Percentiles rank a stretch among this genome's conserved stretches.
These are phyloP conservation scores for Arthrobotrys megalospora DNA, from an alignment of 2,329 filamentous ascomycete genomes.

Conservation along the genomic window DNA sequence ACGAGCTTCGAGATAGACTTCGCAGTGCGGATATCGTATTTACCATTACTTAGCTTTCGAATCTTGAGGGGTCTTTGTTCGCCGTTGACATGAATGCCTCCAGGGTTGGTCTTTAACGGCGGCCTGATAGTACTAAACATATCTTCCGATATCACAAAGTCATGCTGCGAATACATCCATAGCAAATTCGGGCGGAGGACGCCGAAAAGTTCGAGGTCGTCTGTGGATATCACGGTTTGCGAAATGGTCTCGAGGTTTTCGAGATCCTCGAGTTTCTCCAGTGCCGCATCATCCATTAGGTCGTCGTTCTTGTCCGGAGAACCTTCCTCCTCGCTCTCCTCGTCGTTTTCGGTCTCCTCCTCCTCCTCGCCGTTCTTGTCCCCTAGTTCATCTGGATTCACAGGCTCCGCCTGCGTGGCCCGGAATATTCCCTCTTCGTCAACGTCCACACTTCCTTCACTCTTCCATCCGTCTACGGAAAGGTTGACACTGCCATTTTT, in stretches of 20 bases:
- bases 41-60: constrained; percentile 20
- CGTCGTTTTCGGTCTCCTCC: constrained; percentile 46
- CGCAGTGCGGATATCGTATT: constrained; percentile 51
- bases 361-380: constrained; percentile 73
- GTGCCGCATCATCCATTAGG: constrained; percentile 62
- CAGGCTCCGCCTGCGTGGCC: constrained; percentile 60
- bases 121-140: constrained; percentile 63
- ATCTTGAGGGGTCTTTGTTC: constrained; percentile 34
- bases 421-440: constrained; percentile 71
- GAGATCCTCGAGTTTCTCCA: constrained; percentile 28
- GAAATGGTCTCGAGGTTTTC: constrained; percentile 33
- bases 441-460: constrained; percentile 71
- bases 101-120: constrained; percentile 26
- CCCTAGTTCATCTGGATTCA: constrained; percentile 69
- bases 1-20: constrained; percentile 25
- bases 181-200: constrained; percentile 27
- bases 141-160: constrained; percentile 66
- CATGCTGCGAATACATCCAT: constrained; percentile 64
- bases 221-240: constrained; percentile 35
- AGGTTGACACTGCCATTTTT: constrained; percentile 17
- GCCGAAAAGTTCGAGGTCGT: constrained; percentile 53
- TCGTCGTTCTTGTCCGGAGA: constrained; percentile 68
- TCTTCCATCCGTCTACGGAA: constrained; percentile 28
- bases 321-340: constrained; percentile 65
- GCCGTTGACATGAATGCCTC: constrained; percentile 35